phyloP scores from a whole-genome alignment of 2,329 filamentous ascomycete genomes.

The Eutypella sp. region DNA sequence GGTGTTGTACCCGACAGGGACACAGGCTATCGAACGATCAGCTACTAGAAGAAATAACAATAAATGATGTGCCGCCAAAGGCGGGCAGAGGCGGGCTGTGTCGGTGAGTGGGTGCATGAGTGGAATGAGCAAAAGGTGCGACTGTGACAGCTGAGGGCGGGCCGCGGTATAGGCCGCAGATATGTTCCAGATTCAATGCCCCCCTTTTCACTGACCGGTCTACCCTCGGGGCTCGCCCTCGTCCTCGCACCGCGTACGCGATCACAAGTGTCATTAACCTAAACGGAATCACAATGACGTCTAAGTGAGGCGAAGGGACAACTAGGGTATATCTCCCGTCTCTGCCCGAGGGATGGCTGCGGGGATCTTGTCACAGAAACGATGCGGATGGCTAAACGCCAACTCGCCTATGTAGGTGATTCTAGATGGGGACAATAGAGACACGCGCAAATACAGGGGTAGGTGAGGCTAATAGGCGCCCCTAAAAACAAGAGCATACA shows the following conservation, averaged over 20 bases:
- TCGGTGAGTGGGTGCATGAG: no score
- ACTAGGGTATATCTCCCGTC: no score
- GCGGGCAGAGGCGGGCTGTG: background rate
- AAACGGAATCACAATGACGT: background rate
- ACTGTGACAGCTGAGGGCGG: background rate
- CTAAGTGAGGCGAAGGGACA: background rate
- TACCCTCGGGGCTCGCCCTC: no score
- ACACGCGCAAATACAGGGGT: conserved; percentile 6
- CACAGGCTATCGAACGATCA: background rate
- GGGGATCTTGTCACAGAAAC: background rate
- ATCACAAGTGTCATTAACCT: background rate
- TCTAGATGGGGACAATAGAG: conserved; percentile 10
- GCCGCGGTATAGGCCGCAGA: background rate
- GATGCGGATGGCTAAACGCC: conserved; percentile 1
- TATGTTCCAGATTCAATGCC: background rate
- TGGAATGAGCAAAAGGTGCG: no score
- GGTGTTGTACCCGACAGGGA: background rate
- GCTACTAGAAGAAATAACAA: background rate
- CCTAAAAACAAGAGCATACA: no score
- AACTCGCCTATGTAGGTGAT: conserved; percentile 13
- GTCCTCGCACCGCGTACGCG: no score
- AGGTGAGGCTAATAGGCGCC: conserved; percentile 1
- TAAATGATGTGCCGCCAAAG: background rate
- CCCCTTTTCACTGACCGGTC: no score
- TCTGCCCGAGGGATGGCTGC: background rate